Base-by-base conservation (phyloP, 73 alveolate genomes). In the Blepharisma stoltei region DNA sequence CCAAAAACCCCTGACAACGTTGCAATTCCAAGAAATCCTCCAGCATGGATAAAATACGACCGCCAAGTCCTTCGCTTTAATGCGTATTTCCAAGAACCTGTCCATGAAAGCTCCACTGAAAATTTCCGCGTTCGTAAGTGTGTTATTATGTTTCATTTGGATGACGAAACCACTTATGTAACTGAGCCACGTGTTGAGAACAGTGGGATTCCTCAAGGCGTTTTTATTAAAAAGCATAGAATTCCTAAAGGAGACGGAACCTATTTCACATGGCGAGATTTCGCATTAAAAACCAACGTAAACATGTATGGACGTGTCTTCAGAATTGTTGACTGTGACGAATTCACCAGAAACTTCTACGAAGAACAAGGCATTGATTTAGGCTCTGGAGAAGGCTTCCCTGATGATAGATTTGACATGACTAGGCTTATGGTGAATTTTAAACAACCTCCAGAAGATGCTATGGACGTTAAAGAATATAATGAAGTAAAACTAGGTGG, bases 171-270 rank as follows among this genome's bases (percentile, higher is more conserved):
- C 6, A 80, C 93, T 82, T 96, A 92, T 71, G 89, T 92, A 66
- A 90, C 89, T 86, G 99, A 97, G 90, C 95, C 95, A 14, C 88
- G 96, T 79, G 90, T 91, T 43, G 99, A 93, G 83, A 97, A 97
- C 82, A 82, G 97, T 53, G 99, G 99, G 41, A 94, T 97, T 6
- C 98, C 98, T 21, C 95, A 97, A 87, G 99, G 99, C 18, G 89
- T 90, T 78, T 97, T 97, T 77, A 81, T 97, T 60, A 97, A 97
- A 73, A 89, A 99, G 76, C 95, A 96, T 86, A 95, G 95, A 68
- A 85, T 94, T 37, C 97, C 97, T 11, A 84, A 77, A 41, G 92
- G 93, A 20, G 96, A 92, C 48, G 85, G 86, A 76, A 83, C 77
- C 71, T 87, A 77, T 55, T 90, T 81, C 45, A 52, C 78, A 54